Evolutionary conservation across 1,139 yeast species (phyloP).

Genomic region (Yamadazyma epiphylla): DNA sequence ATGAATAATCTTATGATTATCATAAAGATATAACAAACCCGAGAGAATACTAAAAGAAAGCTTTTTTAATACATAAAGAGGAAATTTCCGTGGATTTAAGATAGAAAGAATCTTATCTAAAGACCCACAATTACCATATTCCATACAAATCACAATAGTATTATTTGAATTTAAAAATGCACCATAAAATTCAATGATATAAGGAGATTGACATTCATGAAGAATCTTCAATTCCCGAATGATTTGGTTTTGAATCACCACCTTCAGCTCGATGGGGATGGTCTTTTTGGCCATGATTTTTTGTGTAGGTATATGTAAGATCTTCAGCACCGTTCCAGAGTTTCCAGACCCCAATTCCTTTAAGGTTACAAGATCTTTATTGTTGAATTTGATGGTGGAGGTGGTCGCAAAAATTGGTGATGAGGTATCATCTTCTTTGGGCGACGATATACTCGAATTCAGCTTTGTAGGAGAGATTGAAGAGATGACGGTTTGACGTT

Average conservation of each 20-base stretch:
- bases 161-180: constrained; percentile 70
- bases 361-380: constrained; percentile 68
- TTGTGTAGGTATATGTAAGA: constrained; percentile 83
- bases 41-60: constrained; percentile 73
- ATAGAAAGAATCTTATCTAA: constrained; percentile 74
- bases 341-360: constrained; percentile 88
- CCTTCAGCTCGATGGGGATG: constrained; percentile 82
- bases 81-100: constrained; percentile 36
- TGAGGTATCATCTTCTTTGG: constrained; percentile 11
- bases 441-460: constrained; percentile 15
- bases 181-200: constrained; percentile 85
- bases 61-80: constrained; percentile 67
- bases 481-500: constrained; percentile 42
- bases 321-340: constrained; percentile 89
- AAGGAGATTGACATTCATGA: constrained; percentile 84
- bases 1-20: constrained; percentile 83
- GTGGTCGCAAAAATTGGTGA: constrained; percentile 40
- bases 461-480: constrained; percentile 45
- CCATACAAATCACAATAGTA: constrained; percentile 84
- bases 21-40: constrained; percentile 78
- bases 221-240: constrained; percentile 83
- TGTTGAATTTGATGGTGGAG: constrained; percentile 43
- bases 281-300: constrained; percentile 87
- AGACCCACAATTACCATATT: constrained; percentile 93
- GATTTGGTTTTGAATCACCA: constrained; percentile 78